A percentile compares a stretch with the other conserved stretches of the same genome.
Evolutionary conservation across 495 filamentous ascomycete species (phyloP).

Genomic region (Aspergillus nidulans): DNA sequence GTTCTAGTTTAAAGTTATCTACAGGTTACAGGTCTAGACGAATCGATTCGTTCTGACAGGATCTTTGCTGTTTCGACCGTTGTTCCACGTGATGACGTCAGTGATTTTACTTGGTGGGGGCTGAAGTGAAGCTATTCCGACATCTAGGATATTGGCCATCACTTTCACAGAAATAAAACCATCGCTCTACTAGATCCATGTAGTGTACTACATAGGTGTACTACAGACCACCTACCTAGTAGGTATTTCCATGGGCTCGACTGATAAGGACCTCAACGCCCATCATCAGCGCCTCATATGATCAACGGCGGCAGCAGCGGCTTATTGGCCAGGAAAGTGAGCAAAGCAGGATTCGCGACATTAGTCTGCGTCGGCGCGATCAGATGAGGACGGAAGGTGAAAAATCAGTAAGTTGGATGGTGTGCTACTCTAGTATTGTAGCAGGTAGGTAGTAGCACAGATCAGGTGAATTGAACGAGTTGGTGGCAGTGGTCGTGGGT

Average conservation of each 20-base stretch:
- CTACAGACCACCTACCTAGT: no score
- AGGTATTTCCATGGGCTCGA: neutral
- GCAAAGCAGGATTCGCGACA: constrained; percentile 8
- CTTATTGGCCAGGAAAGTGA: neutral
- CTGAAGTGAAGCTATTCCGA: constrained; percentile 3
- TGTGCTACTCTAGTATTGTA: neutral
- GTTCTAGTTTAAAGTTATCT: neutral
- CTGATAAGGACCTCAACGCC: neutral
- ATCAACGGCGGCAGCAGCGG: constrained; percentile 4
- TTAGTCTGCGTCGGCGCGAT: neutral
- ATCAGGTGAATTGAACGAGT: neutral
- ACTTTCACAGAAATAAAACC: no score
- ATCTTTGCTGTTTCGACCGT: neutral
- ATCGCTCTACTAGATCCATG: no score
- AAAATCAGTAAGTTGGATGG: neutral
- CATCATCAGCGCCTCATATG: neutral
- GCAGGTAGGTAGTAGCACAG: neutral
- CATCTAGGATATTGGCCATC: neutral
- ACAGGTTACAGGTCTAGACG: constrained; percentile 3
- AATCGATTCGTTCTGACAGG: neutral
- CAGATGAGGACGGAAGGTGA: neutral
- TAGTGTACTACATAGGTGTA: no score
- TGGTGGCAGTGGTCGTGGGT: no score
- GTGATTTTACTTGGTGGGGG: neutral
- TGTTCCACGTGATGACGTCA: neutral